Evolutionary conservation across 2,329 filamentous ascomycete species (phyloP).

Genomic region (Mycosphaerella sp.): DNA sequence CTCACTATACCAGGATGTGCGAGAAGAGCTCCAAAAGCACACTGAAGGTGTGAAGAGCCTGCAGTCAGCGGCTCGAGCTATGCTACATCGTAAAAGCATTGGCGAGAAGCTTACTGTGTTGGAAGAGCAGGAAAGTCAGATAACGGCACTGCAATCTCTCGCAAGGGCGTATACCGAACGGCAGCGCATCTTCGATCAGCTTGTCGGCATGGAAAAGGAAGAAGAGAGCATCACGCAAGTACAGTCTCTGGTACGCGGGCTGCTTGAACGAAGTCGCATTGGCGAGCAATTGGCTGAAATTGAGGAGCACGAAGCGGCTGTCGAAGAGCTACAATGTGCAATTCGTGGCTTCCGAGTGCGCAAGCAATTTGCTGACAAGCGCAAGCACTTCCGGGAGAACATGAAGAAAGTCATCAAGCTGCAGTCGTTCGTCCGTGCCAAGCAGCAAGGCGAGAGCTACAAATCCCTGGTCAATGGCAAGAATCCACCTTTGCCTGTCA

Average conservation of each 20-base stretch:
- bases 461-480: constrained; percentile 94
- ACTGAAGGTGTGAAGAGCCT: constrained; percentile 42
- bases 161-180: constrained; percentile 61
- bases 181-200: constrained; percentile 53
- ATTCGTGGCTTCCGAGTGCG: constrained; percentile 69
- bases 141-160: constrained; percentile 59
- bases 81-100: constrained; percentile 40
- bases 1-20: constrained; percentile 16
- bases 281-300: constrained; percentile 69
- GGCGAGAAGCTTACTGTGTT: constrained; percentile 48
- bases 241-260: constrained; percentile 70
- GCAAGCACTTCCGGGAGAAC: constrained; percentile 83
- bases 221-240: constrained; percentile 61
- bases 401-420: constrained; percentile 99
- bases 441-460: constrained; percentile 95
- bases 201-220: constrained; percentile 64
- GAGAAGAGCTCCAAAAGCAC: constrained; percentile 39
- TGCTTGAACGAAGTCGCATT: constrained; percentile 68
- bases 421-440: constrained; percentile 90
- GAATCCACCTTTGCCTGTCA: constrained; percentile 91
- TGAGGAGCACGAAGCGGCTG: constrained; percentile 72
- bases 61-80: constrained; percentile 49
- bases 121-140: constrained; percentile 49
- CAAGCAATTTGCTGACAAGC: constrained; percentile 72
- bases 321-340: constrained; percentile 68